These are phyloP conservation scores for Mycena belliarum DNA, from an alignment of 768 basidiomycete species.

Conservation along the genomic window DNA sequence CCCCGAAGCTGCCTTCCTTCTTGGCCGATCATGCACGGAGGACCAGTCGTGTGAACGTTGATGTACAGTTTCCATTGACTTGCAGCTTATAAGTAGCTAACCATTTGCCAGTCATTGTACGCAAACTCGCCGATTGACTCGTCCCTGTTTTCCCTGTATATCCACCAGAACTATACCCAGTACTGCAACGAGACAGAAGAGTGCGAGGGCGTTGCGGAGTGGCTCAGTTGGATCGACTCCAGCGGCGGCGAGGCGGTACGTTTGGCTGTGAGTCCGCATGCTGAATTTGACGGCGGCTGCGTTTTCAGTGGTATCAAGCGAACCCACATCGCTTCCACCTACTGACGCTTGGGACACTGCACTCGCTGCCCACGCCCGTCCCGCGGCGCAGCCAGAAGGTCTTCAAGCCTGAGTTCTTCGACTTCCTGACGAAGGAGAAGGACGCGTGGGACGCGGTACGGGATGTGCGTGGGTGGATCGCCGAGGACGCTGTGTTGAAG, in stretches of 20 bases:
- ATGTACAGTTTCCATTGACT: constrained; percentile 45
- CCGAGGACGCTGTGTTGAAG: constrained; percentile 27
- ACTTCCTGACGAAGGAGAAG: constrained; percentile 53
- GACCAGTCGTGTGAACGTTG: constrained; percentile 73
- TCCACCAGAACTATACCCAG: constrained; percentile 91
- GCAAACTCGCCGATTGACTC: constrained; percentile 90
- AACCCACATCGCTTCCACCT: constrained; percentile 89
- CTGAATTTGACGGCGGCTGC: too few species aligned
- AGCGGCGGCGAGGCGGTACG: constrained; percentile 65
- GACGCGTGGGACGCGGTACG: constrained; percentile 62
- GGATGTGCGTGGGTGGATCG: constrained; percentile 61
- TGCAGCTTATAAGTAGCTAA: background rate
- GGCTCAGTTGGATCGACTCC: constrained; percentile 76
- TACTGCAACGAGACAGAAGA: constrained; percentile 82
- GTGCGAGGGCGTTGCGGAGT: constrained; percentile 67
- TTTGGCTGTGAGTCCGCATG: background rate
- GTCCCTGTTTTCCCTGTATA: constrained; percentile 83
- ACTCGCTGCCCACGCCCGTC: constrained; percentile 87
- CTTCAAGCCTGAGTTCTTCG: constrained; percentile 87
- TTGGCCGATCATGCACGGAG: constrained; percentile 60
- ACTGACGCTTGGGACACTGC: constrained; percentile 78
- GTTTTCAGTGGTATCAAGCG: constrained; percentile 57
- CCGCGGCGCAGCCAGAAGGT: constrained; percentile 76
- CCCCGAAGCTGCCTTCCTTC: constrained; percentile 58
- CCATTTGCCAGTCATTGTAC: constrained; percentile 58